Percentiles rank a stretch among this genome's conserved stretches.
Conservation (phyloP, 768 basidiomycete genomes). For the Leucocoprinus birnbaumii region DNA sequence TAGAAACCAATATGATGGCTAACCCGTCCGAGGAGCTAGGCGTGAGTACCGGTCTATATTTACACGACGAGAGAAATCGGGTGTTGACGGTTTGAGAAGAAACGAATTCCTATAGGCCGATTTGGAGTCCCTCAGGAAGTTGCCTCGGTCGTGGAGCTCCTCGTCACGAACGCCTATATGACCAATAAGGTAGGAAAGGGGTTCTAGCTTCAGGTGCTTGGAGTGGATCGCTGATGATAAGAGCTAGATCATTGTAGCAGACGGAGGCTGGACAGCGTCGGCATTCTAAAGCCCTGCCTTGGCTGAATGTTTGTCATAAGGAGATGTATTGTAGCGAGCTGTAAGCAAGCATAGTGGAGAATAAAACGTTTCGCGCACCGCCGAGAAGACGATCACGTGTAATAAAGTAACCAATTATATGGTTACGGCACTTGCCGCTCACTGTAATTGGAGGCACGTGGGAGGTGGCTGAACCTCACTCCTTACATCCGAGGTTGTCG, state of each 20-base stretch:
- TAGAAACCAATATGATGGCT: constrained; percentile 48
- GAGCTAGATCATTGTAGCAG: constrained; percentile 40
- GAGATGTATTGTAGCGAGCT: too few species aligned
- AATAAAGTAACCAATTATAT: constrained; percentile 8
- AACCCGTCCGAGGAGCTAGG: constrained; percentile 27
- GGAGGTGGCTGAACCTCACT: constrained; percentile 32
- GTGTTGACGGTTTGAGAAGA: constrained; percentile 23
- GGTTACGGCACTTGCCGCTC: constrained; percentile 23
- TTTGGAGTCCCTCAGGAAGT: constrained; percentile 50
- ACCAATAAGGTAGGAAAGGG: constrained; percentile 46
- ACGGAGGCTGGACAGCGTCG: constrained; percentile 43
- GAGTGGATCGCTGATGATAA: neutral
- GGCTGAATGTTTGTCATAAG: neutral
- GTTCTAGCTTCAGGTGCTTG: neutral
- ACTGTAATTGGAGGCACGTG: constrained; percentile 23
- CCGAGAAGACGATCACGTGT: neutral
- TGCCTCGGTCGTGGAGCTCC: constrained; percentile 46
- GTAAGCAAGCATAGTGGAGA: too few species aligned
- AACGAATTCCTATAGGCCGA: constrained; percentile 46
- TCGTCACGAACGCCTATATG: constrained; percentile 51
- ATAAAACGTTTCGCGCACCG: neutral
- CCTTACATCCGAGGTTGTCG: constrained; percentile 26
- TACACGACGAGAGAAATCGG: neutral
- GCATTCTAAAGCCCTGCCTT: constrained; percentile 25
- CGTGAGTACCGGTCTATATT: constrained; percentile 3